Evolutionary conservation across 306 rosid species (phyloP).

Genomic region (Dalbergia cochinchinensis): DNA sequence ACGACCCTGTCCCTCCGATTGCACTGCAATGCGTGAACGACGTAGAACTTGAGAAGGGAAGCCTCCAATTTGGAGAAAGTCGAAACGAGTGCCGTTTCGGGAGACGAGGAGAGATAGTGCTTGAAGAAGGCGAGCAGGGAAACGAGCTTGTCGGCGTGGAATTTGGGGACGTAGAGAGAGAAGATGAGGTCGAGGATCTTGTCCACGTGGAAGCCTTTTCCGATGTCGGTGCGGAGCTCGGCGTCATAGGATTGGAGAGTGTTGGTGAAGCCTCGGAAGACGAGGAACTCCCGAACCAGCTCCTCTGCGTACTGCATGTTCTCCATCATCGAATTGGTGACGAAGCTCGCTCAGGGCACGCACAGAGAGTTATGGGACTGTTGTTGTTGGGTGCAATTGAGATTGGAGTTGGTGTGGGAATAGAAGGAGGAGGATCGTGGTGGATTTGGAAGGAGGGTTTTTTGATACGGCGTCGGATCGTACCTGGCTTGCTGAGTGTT

Average conservation of each 20-base stretch:
- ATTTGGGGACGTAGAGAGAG: constrained; percentile 76
- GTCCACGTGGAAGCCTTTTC: constrained; percentile 79
- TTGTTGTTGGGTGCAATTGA: no score
- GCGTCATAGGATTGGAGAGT: constrained; percentile 82
- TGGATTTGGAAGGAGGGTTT: no score
- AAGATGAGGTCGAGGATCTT: constrained; percentile 86
- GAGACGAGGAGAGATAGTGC: constrained; percentile 75
- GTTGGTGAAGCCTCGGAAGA: constrained; percentile 86
- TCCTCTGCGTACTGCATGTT: constrained; percentile 93
- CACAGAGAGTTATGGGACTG: not conserved
- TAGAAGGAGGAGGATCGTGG: no score
- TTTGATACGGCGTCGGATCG: no score
- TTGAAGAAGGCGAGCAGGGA: constrained; percentile 79
- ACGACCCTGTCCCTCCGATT: constrained; percentile 70
- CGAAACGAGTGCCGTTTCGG: constrained; percentile 57
- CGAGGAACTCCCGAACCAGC: constrained; percentile 89
- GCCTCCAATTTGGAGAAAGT: constrained; percentile 73
- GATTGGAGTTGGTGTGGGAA: no score
- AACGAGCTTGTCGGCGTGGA: constrained; percentile 71
- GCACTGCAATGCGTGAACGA: constrained; percentile 72
- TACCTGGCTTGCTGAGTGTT: no score
- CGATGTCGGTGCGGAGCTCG: constrained; percentile 79
- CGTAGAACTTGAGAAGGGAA: constrained; percentile 73
- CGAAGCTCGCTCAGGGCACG: not conserved
- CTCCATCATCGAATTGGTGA: constrained; percentile 57